Conservation (phyloP, 805 yeast genomes). For the Yamadazyma laniorum region DNA sequence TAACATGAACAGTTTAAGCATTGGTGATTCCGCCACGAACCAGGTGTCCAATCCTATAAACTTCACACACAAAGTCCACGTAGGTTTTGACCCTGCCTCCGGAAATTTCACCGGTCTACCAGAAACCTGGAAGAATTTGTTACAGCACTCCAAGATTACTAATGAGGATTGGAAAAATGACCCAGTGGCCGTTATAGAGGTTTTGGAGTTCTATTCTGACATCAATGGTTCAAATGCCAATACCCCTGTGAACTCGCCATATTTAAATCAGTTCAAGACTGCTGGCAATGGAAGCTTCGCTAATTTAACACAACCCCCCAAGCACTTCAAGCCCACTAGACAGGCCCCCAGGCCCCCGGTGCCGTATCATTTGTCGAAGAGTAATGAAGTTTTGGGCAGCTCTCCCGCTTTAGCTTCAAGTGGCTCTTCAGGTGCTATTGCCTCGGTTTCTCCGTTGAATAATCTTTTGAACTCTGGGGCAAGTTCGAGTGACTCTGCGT, state of each 20-base stretch:
- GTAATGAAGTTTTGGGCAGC: background rate
- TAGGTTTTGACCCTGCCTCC: conserved; percentile 77
- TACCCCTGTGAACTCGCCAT: conserved; percentile 12
- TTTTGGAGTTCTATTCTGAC: conserved; percentile 53
- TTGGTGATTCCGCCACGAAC: conserved; percentile 7
- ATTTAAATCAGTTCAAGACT: conserved; percentile 5
- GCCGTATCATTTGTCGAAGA: conserved; percentile 35
- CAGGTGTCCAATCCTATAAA: conserved; percentile 89
- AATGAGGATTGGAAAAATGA: conserved; percentile 62
- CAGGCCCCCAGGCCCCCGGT: conserved; percentile 45
- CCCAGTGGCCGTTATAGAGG: conserved; percentile 64
- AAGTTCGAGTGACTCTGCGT: conserved; percentile 15
- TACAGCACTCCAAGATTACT: conserved; percentile 59
- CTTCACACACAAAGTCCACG: conserved; percentile 91
- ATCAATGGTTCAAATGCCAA: conserved; percentile 12
- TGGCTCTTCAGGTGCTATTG: background rate
- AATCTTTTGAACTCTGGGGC: conserved; percentile 23
- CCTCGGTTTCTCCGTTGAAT: conserved; percentile 34
- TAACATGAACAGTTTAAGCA: conserved; percentile 1
- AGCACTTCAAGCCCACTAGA: conserved; percentile 33
- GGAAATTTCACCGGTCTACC: conserved; percentile 58
- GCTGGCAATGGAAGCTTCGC: conserved; percentile 6
- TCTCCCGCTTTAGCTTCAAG: background rate
- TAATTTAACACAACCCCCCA: conserved; percentile 16
- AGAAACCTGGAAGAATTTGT: conserved; percentile 54